These are phyloP conservation scores for Emydomyces testavorans DNA, from an alignment of 2,329 filamentous ascomycete species.

Conservation along the genomic window DNA sequence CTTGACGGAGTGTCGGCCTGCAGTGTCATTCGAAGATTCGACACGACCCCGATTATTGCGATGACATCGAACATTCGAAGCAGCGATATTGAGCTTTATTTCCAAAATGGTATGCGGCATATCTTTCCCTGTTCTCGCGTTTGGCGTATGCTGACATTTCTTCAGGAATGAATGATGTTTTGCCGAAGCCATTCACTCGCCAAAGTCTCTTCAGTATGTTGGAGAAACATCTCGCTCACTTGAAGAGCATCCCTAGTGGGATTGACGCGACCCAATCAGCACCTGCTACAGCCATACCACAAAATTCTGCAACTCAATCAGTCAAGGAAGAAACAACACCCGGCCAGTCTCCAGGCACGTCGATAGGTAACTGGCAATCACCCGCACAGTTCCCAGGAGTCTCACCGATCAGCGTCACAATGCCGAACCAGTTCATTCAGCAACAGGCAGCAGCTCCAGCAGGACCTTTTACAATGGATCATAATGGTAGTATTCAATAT, in stretches of 20 bases:
- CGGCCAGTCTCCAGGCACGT: constrained; percentile 48
- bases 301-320: constrained; percentile 44
- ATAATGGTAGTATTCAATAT: constrained; percentile 18
- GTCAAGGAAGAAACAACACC: constrained; percentile 54
- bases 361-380: constrained; percentile 52
- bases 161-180: constrained; percentile 91
- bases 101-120: constrained; percentile 69
- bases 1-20: constrained; percentile 91
- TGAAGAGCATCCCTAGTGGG: constrained; percentile 56
- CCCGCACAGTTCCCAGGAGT: constrained; percentile 48
- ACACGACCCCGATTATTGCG: constrained; percentile 77
- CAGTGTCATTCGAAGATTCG: constrained; percentile 80
- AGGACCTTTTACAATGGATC: constrained; percentile 13
- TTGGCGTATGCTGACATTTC: neutral
- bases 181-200: constrained; percentile 92
- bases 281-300: constrained; percentile 36
- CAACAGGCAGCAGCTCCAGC: constrained; percentile 12
- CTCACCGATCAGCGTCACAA: constrained; percentile 43
- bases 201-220: constrained; percentile 75
- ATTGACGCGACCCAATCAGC: constrained; percentile 41
- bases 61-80: constrained; percentile 98
- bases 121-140: neutral
- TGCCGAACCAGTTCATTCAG: constrained; percentile 32
- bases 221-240: constrained; percentile 74
- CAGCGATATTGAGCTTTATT: constrained; percentile 94